Evolutionary conservation across 352 stramenopile species (phyloP).

Genomic region (Globisporangium heterothallicum): DNA sequence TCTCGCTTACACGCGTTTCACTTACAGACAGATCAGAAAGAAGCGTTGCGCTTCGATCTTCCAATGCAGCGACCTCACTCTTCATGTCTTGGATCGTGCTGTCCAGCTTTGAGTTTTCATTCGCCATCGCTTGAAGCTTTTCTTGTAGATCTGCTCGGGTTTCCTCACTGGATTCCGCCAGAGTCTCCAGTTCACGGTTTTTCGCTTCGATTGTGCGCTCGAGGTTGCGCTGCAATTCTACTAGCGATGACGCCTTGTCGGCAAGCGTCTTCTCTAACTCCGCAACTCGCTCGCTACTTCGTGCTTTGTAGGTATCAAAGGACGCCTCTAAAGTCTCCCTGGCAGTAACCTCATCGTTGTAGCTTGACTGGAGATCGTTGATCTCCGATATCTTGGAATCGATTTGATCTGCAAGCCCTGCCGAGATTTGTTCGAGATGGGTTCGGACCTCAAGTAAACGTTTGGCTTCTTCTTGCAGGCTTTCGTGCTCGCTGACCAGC

Average conservation of each 20-base stretch:
- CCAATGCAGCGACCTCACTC: not conserved
- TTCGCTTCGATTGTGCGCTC: not conserved
- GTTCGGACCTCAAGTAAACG: slow-evolving; percentile 1
- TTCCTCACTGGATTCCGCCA: not conserved
- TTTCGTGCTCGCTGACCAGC: slow-evolving; percentile 1
- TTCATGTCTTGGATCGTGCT: not conserved
- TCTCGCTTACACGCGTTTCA: not conserved
- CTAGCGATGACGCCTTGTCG: slow-evolving; percentile 13
- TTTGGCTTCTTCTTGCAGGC: not conserved
- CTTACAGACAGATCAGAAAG: not conserved
- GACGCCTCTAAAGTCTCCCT: not conserved
- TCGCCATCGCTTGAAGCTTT: not conserved
- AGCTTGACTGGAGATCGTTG: not conserved
- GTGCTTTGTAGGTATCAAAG: slow-evolving; percentile 11
- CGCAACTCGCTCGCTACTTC: slow-evolving; percentile 16
- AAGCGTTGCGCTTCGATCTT: not conserved
- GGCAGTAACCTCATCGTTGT: not conserved
- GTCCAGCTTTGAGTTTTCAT: not conserved
- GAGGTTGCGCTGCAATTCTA: not conserved
- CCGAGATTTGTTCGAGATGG: slow-evolving; percentile 5
- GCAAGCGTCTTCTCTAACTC: slow-evolving; percentile 15
- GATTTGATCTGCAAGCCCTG: not conserved
- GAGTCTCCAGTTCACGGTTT: not conserved
- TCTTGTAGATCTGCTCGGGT: not conserved
- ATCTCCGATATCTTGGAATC: not conserved